Evolutionary conservation across 495 filamentous ascomycete species (phyloP).

Genomic region (Talaromyces adpressus): DNA sequence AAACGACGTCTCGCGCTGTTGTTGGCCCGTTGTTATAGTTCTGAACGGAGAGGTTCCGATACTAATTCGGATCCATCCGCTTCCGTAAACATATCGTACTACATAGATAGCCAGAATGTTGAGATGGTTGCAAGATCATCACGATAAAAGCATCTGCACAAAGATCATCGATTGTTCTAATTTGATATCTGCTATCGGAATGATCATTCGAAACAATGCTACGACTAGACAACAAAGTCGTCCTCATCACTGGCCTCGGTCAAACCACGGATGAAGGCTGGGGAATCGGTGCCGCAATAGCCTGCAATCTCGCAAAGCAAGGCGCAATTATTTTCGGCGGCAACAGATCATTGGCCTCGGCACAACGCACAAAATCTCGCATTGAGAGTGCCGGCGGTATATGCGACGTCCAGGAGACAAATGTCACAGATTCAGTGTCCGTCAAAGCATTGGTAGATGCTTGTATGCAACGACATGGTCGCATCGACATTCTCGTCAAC

Average conservation of each 20-base stretch:
- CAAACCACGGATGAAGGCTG: slow-evolving; percentile 34
- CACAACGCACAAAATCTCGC: slow-evolving; percentile 24
- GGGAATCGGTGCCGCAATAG: slow-evolving; percentile 44
- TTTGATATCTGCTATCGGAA: not conserved
- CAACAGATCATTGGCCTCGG: slow-evolving; percentile 28
- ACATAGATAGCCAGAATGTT: too few species aligned
- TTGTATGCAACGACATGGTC: slow-evolving; percentile 38
- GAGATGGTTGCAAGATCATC: too few species aligned
- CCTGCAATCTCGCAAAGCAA: slow-evolving; percentile 30
- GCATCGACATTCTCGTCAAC: slow-evolving; percentile 51
- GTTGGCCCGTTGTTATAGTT: too few species aligned
- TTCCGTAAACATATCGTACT: too few species aligned
- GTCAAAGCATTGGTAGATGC: slow-evolving; percentile 36
- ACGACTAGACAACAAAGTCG: slow-evolving; percentile 36
- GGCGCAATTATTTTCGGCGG: slow-evolving; percentile 41
- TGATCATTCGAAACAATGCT: slow-evolving; percentile 13
- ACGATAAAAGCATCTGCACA: too few species aligned
- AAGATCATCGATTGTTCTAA: too few species aligned
- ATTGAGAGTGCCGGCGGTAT: slow-evolving; percentile 20
- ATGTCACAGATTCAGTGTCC: slow-evolving; percentile 38
- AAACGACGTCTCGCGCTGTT: too few species aligned
- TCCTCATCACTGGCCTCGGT: slow-evolving; percentile 45
- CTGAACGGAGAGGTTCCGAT: too few species aligned
- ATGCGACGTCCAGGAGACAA: slow-evolving; percentile 27
- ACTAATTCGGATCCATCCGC: too few species aligned